Evolutionary conservation across 2,329 filamentous ascomycete genomes (phyloP).

Genomic region (Acarospora socialis): DNA sequence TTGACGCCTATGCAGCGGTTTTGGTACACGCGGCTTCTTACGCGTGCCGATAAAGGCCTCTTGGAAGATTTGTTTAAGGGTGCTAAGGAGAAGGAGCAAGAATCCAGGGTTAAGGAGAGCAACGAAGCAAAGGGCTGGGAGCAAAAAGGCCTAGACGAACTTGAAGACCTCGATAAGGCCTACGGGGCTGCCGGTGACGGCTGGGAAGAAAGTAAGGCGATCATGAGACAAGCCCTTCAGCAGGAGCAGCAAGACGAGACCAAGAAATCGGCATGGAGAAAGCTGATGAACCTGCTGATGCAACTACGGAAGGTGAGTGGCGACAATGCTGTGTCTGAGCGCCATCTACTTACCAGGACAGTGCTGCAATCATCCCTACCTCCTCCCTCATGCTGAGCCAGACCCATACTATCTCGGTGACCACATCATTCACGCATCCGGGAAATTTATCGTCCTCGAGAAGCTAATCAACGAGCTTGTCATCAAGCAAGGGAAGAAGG

Average conservation of each 20-base stretch:
- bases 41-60: slow-evolving; percentile 36
- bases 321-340: slow-evolving; percentile 1
- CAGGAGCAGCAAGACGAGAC: slow-evolving; percentile 58
- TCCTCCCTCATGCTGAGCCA: slow-evolving; percentile 32
- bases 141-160: slow-evolving; percentile 24
- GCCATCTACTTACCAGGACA: slow-evolving; percentile 6
- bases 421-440: slow-evolving; percentile 37
- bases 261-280: slow-evolving; percentile 35
- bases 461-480: slow-evolving; percentile 25
- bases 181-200: slow-evolving; percentile 22
- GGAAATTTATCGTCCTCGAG: slow-evolving; percentile 42
- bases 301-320: slow-evolving; percentile 34
- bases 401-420: slow-evolving; percentile 32
- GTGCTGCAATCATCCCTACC: slow-evolving; percentile 41
- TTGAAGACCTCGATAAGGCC: slow-evolving; percentile 22
- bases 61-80: slow-evolving; percentile 39
- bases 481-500: slow-evolving; percentile 23
- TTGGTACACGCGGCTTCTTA: slow-evolving; percentile 44
- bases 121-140: too few species aligned
- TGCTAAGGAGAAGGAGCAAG: slow-evolving; percentile 21
- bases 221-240: slow-evolving; percentile 33
- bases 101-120: slow-evolving; percentile 22
- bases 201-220: slow-evolving; percentile 34
- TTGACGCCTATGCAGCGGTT: slow-evolving; percentile 44
- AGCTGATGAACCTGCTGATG: slow-evolving; percentile 41